Percentiles rank a stretch among this genome's conserved stretches.
Conservation (phyloP, 352 stramenopile species). For the Globisporangium cederbergense region DNA sequence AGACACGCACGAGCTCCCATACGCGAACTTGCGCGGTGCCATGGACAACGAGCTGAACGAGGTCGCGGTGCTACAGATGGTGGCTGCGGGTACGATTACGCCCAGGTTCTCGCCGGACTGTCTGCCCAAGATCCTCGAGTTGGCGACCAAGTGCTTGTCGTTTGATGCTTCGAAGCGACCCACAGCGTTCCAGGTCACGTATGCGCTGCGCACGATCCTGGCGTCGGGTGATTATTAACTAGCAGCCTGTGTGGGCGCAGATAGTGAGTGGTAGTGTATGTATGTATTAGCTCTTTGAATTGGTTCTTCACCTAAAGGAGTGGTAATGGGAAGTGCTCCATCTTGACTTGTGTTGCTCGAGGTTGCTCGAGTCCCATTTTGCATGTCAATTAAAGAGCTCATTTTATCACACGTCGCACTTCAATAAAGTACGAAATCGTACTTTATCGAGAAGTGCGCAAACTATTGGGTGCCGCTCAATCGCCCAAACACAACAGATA, state of each 20-base stretch:
- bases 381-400: background rate
- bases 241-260: background rate
- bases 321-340: background rate
- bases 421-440: background rate
- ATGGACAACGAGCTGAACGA: constrained; percentile 30
- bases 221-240: constrained; percentile 20
- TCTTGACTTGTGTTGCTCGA: background rate
- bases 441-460: constrained; percentile 2
- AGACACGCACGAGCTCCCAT: constrained; percentile 40
- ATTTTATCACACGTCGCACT: constrained; percentile 13
- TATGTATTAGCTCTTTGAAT: constrained; percentile 10
- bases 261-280: too few species aligned
- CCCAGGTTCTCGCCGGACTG: constrained; percentile 30
- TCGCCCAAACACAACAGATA: background rate
- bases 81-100: constrained; percentile 26
- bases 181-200: constrained; percentile 32
- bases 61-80: constrained; percentile 40
- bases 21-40: constrained; percentile 23
- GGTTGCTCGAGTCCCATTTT: background rate
- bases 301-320: background rate
- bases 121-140: constrained; percentile 24
- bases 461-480: constrained; percentile 14
- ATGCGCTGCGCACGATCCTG: constrained; percentile 30
- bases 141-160: constrained; percentile 29
- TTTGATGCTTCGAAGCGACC: constrained; percentile 27